These are phyloP conservation scores for Davidsoniella neocaledoniae DNA, from an alignment of 2,329 filamentous ascomycete genomes.

Conservation along the genomic window DNA sequence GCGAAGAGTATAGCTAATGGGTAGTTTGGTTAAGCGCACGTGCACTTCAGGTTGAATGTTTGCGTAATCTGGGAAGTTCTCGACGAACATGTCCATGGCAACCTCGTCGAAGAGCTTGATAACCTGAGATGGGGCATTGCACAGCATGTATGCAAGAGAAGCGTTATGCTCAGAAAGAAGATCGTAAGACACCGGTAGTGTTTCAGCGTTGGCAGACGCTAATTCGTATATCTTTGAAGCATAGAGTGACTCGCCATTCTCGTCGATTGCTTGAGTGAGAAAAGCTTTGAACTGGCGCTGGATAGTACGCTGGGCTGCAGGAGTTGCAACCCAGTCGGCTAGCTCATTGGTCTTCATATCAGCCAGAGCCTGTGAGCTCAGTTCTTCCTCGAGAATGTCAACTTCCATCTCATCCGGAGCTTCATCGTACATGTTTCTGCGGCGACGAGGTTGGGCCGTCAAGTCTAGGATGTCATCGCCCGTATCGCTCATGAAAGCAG, in stretches of 20 bases:
- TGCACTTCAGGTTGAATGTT: constrained; percentile 96
- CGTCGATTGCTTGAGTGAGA: constrained; percentile 87
- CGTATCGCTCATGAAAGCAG: constrained; percentile 66
- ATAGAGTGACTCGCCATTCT: constrained; percentile 79
- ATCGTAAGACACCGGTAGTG: constrained; percentile 88
- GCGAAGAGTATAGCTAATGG: constrained; percentile 85
- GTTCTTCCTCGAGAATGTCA: constrained; percentile 89
- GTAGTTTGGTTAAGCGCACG: constrained; percentile 87
- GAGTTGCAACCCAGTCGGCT: constrained; percentile 87
- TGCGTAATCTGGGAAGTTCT: constrained; percentile 95
- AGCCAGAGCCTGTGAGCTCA: constrained; percentile 76
- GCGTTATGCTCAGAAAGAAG: constrained; percentile 83
- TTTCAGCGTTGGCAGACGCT: constrained; percentile 94
- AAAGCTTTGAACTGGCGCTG: constrained; percentile 96
- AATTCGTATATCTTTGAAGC: constrained; percentile 85
- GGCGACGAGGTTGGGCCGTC: constrained; percentile 67
- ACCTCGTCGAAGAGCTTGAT: constrained; percentile 93
- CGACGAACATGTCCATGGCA: constrained; percentile 85
- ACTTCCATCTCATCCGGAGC: constrained; percentile 84
- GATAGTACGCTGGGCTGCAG: constrained; percentile 80
- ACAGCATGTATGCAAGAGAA: constrained; percentile 85
- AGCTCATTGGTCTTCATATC: constrained; percentile 88
- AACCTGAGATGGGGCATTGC: constrained; percentile 89
- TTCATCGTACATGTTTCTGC: constrained; percentile 84
- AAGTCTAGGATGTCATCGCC: constrained; percentile 75